These are phyloP conservation scores for Phaeodactylum tricornutum DNA, from an alignment of 108 stramenopile species.

Conservation along the genomic window DNA sequence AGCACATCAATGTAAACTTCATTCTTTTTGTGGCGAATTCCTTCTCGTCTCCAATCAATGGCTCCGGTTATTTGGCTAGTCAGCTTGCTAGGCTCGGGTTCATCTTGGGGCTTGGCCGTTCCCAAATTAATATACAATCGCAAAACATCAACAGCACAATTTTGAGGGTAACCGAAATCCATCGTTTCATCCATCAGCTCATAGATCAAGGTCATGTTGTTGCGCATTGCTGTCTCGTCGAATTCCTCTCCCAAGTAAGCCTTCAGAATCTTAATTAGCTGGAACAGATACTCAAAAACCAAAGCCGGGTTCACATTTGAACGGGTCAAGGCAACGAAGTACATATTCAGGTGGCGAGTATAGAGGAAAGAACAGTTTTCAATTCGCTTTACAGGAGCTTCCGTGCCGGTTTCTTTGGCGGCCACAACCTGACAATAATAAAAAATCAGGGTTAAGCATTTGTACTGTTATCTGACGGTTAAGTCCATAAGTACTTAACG, in stretches of 20 bases:
- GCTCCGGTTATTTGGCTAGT: slow-evolving; percentile 98
- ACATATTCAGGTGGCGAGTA: slow-evolving; percentile 94
- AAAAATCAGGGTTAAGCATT: background rate
- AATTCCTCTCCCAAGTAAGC: slow-evolving; percentile 97
- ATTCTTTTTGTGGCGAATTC: slow-evolving; percentile 98
- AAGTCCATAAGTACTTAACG: background rate
- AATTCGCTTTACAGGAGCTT: slow-evolving; percentile 89
- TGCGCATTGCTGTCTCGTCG: slow-evolving; percentile 90
- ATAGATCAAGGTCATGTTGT: slow-evolving; percentile 98
- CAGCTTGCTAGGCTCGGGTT: slow-evolving; percentile 66
- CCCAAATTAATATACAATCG: slow-evolving; percentile 97
- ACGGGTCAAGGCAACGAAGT: slow-evolving; percentile 94
- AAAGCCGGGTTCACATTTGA: slow-evolving; percentile 96
- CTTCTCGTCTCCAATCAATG: slow-evolving; percentile 97
- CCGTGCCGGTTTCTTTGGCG: slow-evolving; percentile 91
- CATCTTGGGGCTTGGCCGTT: slow-evolving; percentile 66
- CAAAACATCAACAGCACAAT: slow-evolving; percentile 94
- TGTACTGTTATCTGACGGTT: background rate
- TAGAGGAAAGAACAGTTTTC: slow-evolving; percentile 96
- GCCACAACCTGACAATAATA: slow-evolving; percentile 68
- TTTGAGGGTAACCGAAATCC: slow-evolving; percentile 99
- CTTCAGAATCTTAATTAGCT: slow-evolving; percentile 88
- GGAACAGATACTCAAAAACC: slow-evolving; percentile 96
- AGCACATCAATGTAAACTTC: slow-evolving; percentile 99
- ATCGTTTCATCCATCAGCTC: slow-evolving; percentile 99